Evolutionary conservation across 768 basidiomycete genomes (phyloP), one percentile per base, ranked within the genome.

Genomic region (Leucosporidium creatinivorum): DNA sequence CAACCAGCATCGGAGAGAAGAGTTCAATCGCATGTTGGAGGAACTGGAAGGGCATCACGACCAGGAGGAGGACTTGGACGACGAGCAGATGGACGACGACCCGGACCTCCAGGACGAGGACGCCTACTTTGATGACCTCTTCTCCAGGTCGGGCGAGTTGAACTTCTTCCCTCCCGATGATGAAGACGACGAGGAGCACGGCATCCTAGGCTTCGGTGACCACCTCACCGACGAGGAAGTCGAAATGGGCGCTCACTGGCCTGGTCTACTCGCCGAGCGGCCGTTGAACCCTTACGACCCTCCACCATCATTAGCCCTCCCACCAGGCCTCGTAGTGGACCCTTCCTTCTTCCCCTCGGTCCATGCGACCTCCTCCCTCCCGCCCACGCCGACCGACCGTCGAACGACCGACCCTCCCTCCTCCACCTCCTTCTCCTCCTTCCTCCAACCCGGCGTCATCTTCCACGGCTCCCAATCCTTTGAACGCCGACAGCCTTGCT

Each of bases 391-490:
- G 2, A 6, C 8, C 8, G 12, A 5, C 12, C 33, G 33, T 5
- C 33, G 15, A 44, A 12, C 39, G 39, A 44, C 26, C 26, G 70
- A 72, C 39, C 70, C 70, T 0, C 60, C 67, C 4, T 68, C 64
- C 5, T 48, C 70, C 9, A 62, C 58, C 49, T 68, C 67, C 1
- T 67, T 33, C 54, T 48, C 64, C 15, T 68, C 67, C n/a, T 72
- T 68, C 59, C 67, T 72, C 62, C 17, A 47, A 8, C 69, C 73
- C 0, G 73, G 73, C 6, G 19, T 52, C 13, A 51, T 64, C 52
- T 74, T 72, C 28, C 31, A 48, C 30, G 73, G 73, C 30, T 39
- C 63, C 50, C 70, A 72, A 59, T 31, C 49, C n/a, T 69, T 72
- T 49, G 64, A 50, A 6, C 28, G 31, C 4, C 44, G 47, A 18